These are phyloP conservation scores for Paxillus ammoniavirescens DNA, from an alignment of 768 basidiomycete species.

Conservation along the genomic window DNA sequence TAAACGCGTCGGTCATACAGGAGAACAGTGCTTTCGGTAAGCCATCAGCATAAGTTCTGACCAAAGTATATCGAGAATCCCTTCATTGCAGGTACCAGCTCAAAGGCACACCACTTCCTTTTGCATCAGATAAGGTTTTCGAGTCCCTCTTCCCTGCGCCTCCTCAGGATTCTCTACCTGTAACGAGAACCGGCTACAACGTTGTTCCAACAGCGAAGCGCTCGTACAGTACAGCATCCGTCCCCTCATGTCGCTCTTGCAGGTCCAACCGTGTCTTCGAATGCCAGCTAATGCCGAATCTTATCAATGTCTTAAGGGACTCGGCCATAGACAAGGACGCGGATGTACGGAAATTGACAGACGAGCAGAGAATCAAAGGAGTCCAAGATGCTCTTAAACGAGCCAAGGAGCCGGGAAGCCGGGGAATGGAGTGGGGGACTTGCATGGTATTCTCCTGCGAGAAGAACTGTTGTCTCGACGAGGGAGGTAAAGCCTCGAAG, in stretches of 20 bases:
- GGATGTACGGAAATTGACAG: constrained; percentile 42
- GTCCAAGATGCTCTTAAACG: constrained; percentile 56
- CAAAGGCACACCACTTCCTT: constrained; percentile 82
- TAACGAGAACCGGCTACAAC: constrained; percentile 62
- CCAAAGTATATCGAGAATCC: neutral
- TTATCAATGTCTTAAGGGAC: constrained; percentile 72
- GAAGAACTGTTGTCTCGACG: constrained; percentile 65
- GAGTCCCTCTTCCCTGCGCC: constrained; percentile 69
- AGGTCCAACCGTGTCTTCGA: constrained; percentile 74
- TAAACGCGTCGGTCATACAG: constrained; percentile 64
- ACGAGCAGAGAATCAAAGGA: constrained; percentile 67
- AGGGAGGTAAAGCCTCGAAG: constrained; percentile 37
- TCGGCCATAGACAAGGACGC: constrained; percentile 18
- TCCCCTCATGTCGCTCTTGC: constrained; percentile 72
- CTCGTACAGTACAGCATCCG: constrained; percentile 49
- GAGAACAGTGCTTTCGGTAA: constrained; percentile 86
- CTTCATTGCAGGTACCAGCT: constrained; percentile 71
- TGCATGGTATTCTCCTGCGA: constrained; percentile 86
- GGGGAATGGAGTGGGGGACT: constrained; percentile 94
- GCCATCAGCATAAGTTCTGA: constrained; percentile 6
- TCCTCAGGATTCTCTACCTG: constrained; percentile 41
- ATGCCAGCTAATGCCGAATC: constrained; percentile 91
- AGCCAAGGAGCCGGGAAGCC: constrained; percentile 39
- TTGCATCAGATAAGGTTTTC: constrained; percentile 74
- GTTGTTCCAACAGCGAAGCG: constrained; percentile 46